Evolutionary conservation across 2,329 filamentous ascomycete genomes (phyloP).

Genomic region (Teratosphaeria epicoccoides): DNA sequence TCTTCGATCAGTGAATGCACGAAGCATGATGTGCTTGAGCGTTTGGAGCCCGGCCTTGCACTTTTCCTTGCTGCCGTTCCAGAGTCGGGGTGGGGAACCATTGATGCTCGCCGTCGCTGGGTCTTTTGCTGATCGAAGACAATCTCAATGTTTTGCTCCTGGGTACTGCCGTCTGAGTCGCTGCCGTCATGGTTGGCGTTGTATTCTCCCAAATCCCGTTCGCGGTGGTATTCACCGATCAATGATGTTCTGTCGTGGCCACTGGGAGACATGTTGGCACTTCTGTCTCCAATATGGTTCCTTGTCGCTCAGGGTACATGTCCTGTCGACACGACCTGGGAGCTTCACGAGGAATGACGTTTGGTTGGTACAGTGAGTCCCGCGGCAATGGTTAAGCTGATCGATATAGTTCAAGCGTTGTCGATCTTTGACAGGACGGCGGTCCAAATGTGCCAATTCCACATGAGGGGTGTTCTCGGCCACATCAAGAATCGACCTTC

Average conservation of each 20-base stretch:
- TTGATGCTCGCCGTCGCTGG: slow-evolving; percentile 51
- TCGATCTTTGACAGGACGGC: too few species aligned
- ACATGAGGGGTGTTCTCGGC: too few species aligned
- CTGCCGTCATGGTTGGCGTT: slow-evolving; percentile 7
- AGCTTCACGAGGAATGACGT: too few species aligned
- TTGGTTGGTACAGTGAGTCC: too few species aligned
- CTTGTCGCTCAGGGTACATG: too few species aligned
- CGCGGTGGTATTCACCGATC: neutral
- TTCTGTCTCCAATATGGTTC: too few species aligned
- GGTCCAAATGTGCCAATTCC: too few species aligned
- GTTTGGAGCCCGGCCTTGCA: slow-evolving; percentile 26
- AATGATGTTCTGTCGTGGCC: neutral
- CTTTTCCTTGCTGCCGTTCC: slow-evolving; percentile 20
- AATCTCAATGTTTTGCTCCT: slow-evolving; percentile 35
- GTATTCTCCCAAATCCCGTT: slow-evolving; percentile 1
- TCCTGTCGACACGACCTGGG: too few species aligned
- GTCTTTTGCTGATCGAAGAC: slow-evolving; percentile 43
- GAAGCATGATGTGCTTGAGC: slow-evolving; percentile 45
- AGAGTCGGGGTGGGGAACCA: slow-evolving; percentile 32
- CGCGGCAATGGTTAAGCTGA: too few species aligned
- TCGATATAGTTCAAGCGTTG: too few species aligned
- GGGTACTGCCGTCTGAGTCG: slow-evolving; percentile 21
- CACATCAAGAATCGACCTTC: too few species aligned
- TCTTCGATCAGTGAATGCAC: slow-evolving; percentile 49
- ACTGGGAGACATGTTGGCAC: neutral